Evolutionary conservation across 2,329 filamentous ascomycete species (phyloP), one percentile per base, ranked within the genome.

Genomic region (Epichloe uncinata): DNA sequence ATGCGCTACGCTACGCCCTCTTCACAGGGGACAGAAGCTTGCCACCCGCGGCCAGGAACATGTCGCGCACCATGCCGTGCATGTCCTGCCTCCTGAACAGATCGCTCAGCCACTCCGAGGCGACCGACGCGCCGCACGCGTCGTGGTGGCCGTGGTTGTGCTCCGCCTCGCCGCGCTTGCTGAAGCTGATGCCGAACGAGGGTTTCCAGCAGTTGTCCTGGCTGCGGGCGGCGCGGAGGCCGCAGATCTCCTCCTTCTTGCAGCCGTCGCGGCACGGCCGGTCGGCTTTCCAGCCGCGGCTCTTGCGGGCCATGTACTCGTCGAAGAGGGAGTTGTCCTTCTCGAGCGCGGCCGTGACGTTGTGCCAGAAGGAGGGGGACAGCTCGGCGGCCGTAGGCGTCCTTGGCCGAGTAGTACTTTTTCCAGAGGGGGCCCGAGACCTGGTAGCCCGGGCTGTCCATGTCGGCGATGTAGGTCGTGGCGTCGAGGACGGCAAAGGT

Each of bases 301-400:
- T 69, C 51, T 73, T 73, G 47, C 75, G 65, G 0, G 62, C 58
- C 50, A 69, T 66, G 58, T 70, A 80, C 2, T 60, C 62, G 12
- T 69, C 62, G 55, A 79, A 79, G 1, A 66, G 60, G 0, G 58
- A 51, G 1, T 67, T 55, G 49, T 77, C 60, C 5, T 49, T 54
- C 52, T 74, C 70, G 43, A 80, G 69, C 1, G 63, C 60, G 0
- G 62, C 63, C 0, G 76, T 79, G 26, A 79, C 64, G 56, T 76
- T 72, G 58, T 79, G 76, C 77, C 77, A 80, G 62, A 79, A 79
- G 1, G 70, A 70, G 0, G 76, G 71, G 0, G 72, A 74, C 18
- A 81, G 67, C 54, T 80, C 61, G 4, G 66, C 65, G 5, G 60
- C 60, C 2, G 56, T 80, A 79, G 9, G 65, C 64, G 42, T 71